These are phyloP conservation scores for Noccaea caerulescens DNA, from an alignment of 345 rosid species.

Conservation along the genomic window DNA sequence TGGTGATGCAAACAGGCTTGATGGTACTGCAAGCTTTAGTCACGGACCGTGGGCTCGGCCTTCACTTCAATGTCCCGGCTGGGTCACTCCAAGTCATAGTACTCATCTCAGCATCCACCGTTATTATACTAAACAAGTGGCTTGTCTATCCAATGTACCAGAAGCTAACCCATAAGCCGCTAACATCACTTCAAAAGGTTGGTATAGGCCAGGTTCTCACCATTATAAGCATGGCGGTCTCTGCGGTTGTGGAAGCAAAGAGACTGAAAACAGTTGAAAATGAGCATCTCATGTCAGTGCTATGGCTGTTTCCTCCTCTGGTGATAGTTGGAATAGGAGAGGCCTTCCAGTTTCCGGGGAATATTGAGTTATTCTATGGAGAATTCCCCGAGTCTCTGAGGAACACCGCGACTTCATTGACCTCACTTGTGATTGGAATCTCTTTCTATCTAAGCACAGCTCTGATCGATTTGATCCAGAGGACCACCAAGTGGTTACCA, in stretches of 20 bases:
- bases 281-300: conserved; percentile 44
- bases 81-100: conserved; percentile 49
- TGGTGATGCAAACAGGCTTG: conserved; percentile 44
- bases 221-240: conserved; percentile 38
- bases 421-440: conserved; percentile 47
- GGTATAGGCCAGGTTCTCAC: conserved; percentile 54
- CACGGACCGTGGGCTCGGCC: conserved; percentile 50
- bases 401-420: conserved; percentile 56
- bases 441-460: conserved; percentile 48
- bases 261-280: conserved; percentile 40
- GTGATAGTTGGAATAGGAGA: conserved; percentile 54
- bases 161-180: conserved; percentile 28
- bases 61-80: conserved; percentile 54
- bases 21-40: conserved; percentile 57
- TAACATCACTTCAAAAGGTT: conserved; percentile 46
- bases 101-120: conserved; percentile 37
- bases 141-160: conserved; percentile 44
- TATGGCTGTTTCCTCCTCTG: conserved; percentile 60
- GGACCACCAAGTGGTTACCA: conserved; percentile 53
- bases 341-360: conserved; percentile 57
- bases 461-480: conserved; percentile 44
- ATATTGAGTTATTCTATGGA: conserved; percentile 49
- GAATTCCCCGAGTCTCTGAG: conserved; percentile 51
- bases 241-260: conserved; percentile 52
- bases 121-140: conserved; percentile 44